Percentiles rank a stretch among this genome's conserved stretches.
phyloP scores from a whole-genome alignment of 2,329 filamentous ascomycete species.

The Teratosphaeria destructans region DNA sequence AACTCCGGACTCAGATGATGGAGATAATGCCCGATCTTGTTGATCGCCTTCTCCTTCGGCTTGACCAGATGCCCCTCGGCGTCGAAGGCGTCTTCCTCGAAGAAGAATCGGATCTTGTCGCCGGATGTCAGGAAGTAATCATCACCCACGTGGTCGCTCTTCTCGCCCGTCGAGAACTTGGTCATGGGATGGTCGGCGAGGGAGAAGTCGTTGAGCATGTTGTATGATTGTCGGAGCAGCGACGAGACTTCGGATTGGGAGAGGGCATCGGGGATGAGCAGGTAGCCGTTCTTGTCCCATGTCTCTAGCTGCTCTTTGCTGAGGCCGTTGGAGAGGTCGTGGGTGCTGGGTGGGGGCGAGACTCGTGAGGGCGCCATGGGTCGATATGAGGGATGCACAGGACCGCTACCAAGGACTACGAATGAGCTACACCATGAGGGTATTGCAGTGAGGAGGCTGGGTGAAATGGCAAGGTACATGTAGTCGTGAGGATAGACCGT shows the following conservation, averaged over 20 bases:
- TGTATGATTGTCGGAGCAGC: constrained; percentile 64
- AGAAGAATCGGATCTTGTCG: constrained; percentile 93
- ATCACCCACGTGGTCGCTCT: constrained; percentile 75
- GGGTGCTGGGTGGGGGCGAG: background rate
- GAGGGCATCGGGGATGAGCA: constrained; percentile 73
- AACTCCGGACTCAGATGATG: constrained; percentile 38
- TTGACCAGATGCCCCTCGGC: constrained; percentile 53
- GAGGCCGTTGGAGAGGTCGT: constrained; percentile 42
- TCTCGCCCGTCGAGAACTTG: constrained; percentile 75
- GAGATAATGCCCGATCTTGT: constrained; percentile 48
- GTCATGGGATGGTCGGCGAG: constrained; percentile 86
- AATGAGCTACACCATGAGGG: background rate
- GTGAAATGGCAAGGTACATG: background rate
- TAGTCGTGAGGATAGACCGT: background rate
- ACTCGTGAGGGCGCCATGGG: background rate
- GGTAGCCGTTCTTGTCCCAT: constrained; percentile 79
- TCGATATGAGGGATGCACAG: background rate
- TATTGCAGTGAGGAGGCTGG: background rate
- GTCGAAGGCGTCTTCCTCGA: constrained; percentile 86
- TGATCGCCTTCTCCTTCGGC: constrained; percentile 76
- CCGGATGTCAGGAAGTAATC: constrained; percentile 85
- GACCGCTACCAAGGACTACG: background rate
- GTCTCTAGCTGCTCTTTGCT: constrained; percentile 57
- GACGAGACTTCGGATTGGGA: constrained; percentile 51
- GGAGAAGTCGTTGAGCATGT: constrained; percentile 63